Evolutionary conservation across 768 basidiomycete species (phyloP).

Genomic region (Pluteus cervinus): DNA sequence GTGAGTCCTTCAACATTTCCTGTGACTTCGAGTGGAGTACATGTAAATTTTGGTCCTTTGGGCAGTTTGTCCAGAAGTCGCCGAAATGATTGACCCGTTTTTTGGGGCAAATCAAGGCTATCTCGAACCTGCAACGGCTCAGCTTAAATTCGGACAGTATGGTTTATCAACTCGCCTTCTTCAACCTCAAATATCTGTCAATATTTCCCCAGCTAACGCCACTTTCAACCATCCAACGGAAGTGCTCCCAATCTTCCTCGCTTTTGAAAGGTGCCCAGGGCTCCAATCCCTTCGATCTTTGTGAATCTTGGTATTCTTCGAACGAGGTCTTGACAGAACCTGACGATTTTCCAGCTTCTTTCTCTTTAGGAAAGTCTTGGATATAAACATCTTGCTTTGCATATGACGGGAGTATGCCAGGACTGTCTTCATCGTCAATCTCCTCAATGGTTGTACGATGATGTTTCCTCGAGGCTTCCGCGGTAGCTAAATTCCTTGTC

Average conservation of each 20-base stretch:
- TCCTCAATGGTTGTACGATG: too few species aligned
- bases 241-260: constrained; percentile 28
- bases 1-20: constrained; percentile 12
- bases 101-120: constrained; percentile 15
- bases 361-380: constrained; percentile 5
- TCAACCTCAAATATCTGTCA: constrained; percentile 24
- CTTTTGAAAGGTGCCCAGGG: constrained; percentile 23
- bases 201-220: constrained; percentile 22
- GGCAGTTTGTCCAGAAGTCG: constrained; percentile 21
- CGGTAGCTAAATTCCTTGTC: too few species aligned
- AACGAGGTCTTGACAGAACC: constrained; percentile 9
- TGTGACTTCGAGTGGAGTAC: constrained; percentile 11
- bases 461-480: too few species aligned
- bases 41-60: constrained; percentile 16
- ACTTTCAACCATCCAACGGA: constrained; percentile 20
- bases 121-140: constrained; percentile 11
- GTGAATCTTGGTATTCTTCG: constrained; percentile 10
- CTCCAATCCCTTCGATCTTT: constrained; percentile 2
- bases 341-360: constrained; percentile 1
- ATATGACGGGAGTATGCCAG: too few species aligned
- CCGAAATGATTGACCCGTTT: constrained; percentile 16
- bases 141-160: constrained; percentile 1
- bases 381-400: too few species aligned
- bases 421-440: too few species aligned
- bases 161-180: constrained; percentile 14